Evolutionary conservation across 2,329 filamentous ascomycete genomes (phyloP).

Genomic region (Verticillium longisporum): DNA sequence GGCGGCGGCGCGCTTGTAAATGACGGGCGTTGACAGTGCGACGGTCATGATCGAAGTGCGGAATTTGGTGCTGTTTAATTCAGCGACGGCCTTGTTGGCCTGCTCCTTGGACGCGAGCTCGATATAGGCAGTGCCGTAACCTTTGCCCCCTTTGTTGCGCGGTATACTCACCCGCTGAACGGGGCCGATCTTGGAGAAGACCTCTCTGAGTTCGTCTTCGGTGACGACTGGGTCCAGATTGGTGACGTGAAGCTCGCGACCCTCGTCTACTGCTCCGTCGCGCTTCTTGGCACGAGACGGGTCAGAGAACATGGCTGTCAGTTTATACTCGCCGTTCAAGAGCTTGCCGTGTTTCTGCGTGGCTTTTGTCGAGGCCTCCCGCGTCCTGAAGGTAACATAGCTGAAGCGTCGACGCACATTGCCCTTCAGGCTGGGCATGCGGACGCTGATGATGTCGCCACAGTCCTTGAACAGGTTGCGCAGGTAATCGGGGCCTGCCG

Average conservation of each 20-base stretch:
- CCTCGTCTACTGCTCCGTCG: constrained; percentile 75
- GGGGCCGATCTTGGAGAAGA: constrained; percentile 70
- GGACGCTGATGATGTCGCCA: constrained; percentile 77
- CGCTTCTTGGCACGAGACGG: constrained; percentile 72
- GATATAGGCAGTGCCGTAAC: constrained; percentile 74
- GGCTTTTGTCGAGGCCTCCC: constrained; percentile 62
- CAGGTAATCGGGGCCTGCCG: constrained; percentile 65
- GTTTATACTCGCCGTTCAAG: constrained; percentile 60
- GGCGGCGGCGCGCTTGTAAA: constrained; percentile 47
- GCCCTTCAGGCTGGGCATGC: constrained; percentile 86
- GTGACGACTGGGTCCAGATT: constrained; percentile 56
- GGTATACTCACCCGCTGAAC: constrained; percentile 69
- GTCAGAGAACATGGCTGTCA: constrained; percentile 79
- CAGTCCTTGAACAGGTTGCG: constrained; percentile 63
- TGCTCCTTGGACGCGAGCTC: constrained; percentile 67
- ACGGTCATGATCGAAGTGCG: constrained; percentile 63
- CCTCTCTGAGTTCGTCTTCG: constrained; percentile 61
- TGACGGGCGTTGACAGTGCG: constrained; percentile 48
- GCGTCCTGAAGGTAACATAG: constrained; percentile 80
- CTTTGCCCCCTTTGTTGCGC: constrained; percentile 58
- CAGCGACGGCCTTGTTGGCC: constrained; percentile 56
- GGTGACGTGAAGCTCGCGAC: constrained; percentile 74
- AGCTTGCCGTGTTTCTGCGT: constrained; percentile 65
- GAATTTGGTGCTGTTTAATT: constrained; percentile 65
- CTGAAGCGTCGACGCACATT: constrained; percentile 89